Evolutionary conservation across 2,329 filamentous ascomycete genomes (phyloP).

Genomic region (Pseudogymnoascus sp.): DNA sequence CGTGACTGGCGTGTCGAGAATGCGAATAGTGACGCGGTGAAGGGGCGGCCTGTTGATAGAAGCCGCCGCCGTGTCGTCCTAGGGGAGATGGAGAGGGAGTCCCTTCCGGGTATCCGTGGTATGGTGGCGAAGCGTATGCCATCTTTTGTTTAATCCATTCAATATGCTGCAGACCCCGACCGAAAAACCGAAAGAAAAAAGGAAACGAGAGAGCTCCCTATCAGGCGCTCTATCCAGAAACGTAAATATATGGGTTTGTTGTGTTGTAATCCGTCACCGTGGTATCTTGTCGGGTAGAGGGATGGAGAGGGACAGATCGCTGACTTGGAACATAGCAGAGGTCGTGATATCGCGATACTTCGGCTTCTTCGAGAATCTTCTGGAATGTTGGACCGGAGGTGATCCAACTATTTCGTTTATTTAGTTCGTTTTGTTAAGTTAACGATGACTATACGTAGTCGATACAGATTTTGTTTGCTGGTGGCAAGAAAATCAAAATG

Average conservation of each 20-base stretch:
- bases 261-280: conserved; percentile 9
- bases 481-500: background rate
- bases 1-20: conserved; percentile 26
- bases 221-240: conserved; percentile 5
- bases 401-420: conserved; percentile 3
- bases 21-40: conserved; percentile 23
- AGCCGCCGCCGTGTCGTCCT: conserved; percentile 26
- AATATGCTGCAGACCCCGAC: conserved; percentile 3
- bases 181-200: conserved; percentile 7
- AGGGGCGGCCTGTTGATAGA: conserved; percentile 20
- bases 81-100: conserved; percentile 28
- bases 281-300: conserved; percentile 11
- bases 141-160: conserved; percentile 8
- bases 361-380: background rate
- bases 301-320: conserved; percentile 1
- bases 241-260: conserved; percentile 7
- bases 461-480: conserved; percentile 6
- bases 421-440: background rate
- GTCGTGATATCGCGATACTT: conserved; percentile 1
- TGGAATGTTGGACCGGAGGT: conserved; percentile 1
- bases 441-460: conserved; percentile 1
- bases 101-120: conserved; percentile 26
- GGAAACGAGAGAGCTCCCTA: background rate
- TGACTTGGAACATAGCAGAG: conserved; percentile 9
- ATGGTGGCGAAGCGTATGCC: conserved; percentile 16